Percentiles rank a stretch among this genome's conserved stretches.
Evolutionary conservation across 495 filamentous ascomycete genomes (phyloP).

Genomic region (Pseudomonodictys pantanalensis): DNA sequence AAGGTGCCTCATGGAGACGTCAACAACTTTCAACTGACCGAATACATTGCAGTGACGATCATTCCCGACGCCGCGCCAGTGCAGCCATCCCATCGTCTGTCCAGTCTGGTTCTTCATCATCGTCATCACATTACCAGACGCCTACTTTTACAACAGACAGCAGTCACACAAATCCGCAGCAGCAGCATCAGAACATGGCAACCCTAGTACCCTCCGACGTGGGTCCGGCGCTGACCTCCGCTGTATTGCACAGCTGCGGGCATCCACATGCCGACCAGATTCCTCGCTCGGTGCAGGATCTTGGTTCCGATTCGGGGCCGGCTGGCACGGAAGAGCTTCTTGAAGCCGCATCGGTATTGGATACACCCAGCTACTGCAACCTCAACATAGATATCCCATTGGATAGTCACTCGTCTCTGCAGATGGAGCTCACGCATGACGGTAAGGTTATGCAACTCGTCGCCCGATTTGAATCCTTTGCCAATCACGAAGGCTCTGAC

Average conservation of each 20-base stretch:
- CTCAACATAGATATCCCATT: conserved; percentile 20
- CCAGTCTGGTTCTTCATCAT: too few relatives aligned
- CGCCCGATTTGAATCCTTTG: conserved; percentile 25
- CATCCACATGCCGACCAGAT: conserved; percentile 5
- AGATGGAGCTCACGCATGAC: conserved; percentile 25
- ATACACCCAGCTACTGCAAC: background rate
- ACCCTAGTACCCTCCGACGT: background rate
- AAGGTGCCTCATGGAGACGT: background rate
- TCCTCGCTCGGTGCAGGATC: conserved; percentile 7
- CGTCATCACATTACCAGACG: too few relatives aligned
- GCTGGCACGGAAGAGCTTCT: background rate
- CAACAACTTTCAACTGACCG: background rate
- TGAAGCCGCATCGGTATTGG: background rate
- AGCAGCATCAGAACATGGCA: background rate
- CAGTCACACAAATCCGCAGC: too few relatives aligned
- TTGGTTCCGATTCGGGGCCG: background rate
- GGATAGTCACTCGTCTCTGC: conserved; percentile 11
- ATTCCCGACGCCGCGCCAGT: background rate
- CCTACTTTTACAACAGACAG: too few relatives aligned
- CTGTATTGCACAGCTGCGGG: background rate
- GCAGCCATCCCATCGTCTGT: too few relatives aligned
- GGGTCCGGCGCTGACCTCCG: background rate
- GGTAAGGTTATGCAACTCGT: conserved; percentile 34
- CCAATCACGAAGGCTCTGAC: background rate
- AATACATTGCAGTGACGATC: background rate